Evolutionary conservation across 495 filamentous ascomycete genomes (phyloP).

Genomic region (Xylaria castorea): DNA sequence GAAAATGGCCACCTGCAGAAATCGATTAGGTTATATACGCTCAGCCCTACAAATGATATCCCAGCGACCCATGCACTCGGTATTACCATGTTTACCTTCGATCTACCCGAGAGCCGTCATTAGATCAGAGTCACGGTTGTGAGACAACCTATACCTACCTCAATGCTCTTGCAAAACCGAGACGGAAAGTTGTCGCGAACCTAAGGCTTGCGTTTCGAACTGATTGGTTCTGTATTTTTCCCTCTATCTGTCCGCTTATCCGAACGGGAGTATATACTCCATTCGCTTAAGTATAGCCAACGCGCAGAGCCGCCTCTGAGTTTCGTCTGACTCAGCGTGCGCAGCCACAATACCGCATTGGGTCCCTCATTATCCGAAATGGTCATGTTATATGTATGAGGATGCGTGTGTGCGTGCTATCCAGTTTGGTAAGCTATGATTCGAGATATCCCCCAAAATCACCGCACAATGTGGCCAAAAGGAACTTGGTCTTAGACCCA

Average conservation of each 20-base stretch:
- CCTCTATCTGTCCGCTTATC: constrained; percentile 6
- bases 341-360: constrained; percentile 18
- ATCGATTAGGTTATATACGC: constrained; percentile 23
- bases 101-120: not conserved
- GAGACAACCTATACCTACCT: not conserved
- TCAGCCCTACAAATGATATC: constrained; percentile 29
- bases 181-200: not conserved
- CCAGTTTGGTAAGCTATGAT: constrained; percentile 9
- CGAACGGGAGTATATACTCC: not conserved
- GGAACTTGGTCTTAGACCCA: not conserved
- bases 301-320: constrained; percentile 25
- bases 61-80: constrained; percentile 23
- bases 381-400: constrained; percentile 17
- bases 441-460: not conserved
- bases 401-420: not conserved
- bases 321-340: constrained; percentile 21
- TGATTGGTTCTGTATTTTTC: not conserved
- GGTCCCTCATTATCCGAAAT: constrained; percentile 1
- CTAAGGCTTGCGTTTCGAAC: constrained; percentile 1
- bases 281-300: not conserved
- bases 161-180: not conserved
- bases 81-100: not conserved
- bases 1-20: constrained; percentile 30
- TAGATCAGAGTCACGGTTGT: not conserved
- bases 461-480: constrained; percentile 14